A percentile compares a stretch with the other conserved stretches of the same genome.
Evolutionary conservation across 2,329 filamentous ascomycete genomes (phyloP).

Genomic region (Cercospora janseana): DNA sequence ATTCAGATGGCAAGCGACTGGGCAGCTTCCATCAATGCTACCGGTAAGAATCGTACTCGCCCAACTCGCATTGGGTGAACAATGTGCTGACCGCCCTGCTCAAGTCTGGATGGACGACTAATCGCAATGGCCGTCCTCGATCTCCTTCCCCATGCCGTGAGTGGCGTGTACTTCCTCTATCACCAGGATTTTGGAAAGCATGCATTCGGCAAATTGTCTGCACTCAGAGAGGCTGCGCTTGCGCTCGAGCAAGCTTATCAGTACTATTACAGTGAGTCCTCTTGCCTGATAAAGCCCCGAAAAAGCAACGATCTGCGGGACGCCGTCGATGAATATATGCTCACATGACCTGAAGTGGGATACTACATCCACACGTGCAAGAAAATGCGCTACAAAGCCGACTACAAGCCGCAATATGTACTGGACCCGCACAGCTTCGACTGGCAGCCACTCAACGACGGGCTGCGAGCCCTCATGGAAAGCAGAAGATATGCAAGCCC

Average conservation of each 20-base stretch:
- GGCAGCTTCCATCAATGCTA: constrained; percentile 76
- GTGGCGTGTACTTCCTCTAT: constrained; percentile 81
- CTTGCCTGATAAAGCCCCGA: no score
- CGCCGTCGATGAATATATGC: not conserved
- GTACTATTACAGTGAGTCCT: constrained; percentile 66
- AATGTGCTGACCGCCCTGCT: not conserved
- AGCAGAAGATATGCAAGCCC: constrained; percentile 55
- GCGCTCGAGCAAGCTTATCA: constrained; percentile 67
- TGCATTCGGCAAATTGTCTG: constrained; percentile 72
- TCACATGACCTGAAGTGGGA: constrained; percentile 47
- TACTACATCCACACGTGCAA: constrained; percentile 73
- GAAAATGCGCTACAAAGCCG: constrained; percentile 84
- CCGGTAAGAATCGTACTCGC: not conserved
- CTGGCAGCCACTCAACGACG: constrained; percentile 36
- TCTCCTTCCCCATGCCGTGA: constrained; percentile 72
- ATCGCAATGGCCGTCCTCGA: constrained; percentile 76
- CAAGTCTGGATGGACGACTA: constrained; percentile 69
- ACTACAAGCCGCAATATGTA: constrained; percentile 72
- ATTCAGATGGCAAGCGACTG: constrained; percentile 54
- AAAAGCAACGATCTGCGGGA: not conserved
- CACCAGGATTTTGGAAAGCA: constrained; percentile 69
- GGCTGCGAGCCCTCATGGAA: constrained; percentile 47
- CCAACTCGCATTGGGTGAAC: constrained; percentile 45
- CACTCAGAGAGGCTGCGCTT: constrained; percentile 69
- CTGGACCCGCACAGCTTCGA: constrained; percentile 58